A percentile compares a stretch with the other conserved stretches of the same genome.
Evolutionary conservation across 352 stramenopile species (phyloP).

Genomic region (Pythium monospermum): DNA sequence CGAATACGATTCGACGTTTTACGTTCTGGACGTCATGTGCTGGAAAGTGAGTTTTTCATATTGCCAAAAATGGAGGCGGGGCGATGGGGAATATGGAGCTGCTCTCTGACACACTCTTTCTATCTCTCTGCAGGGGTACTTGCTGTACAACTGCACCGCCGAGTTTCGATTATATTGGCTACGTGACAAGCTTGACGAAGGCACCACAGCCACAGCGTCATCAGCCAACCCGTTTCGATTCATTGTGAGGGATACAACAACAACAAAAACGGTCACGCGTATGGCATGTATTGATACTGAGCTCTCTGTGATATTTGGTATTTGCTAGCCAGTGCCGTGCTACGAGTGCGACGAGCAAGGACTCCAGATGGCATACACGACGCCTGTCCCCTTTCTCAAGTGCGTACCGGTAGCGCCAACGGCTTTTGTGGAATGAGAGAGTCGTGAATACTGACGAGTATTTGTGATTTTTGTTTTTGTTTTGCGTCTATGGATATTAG

Average conservation of each 20-base stretch:
- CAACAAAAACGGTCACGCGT: not conserved
- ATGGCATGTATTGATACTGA: not conserved
- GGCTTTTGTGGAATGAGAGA: not conserved
- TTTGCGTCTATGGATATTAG: no score
- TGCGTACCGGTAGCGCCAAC: slow-evolving; percentile 31
- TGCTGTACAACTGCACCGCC: slow-evolving; percentile 91
- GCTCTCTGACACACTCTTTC: no score
- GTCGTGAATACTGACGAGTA: not conserved
- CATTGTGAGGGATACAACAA: slow-evolving; percentile 30
- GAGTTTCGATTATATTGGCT: slow-evolving; percentile 92
- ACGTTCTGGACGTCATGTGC: slow-evolving; percentile 92
- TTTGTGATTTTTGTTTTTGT: not conserved
- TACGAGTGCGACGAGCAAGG: slow-evolving; percentile 81
- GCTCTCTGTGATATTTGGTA: not conserved
- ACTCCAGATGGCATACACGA: slow-evolving; percentile 72
- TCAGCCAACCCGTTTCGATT: slow-evolving; percentile 74
- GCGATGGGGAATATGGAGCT: no score
- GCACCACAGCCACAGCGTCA: slow-evolving; percentile 32
- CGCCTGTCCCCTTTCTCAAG: slow-evolving; percentile 83
- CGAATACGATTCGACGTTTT: slow-evolving; percentile 84
- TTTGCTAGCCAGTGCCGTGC: slow-evolving; percentile 65
- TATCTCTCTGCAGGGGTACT: slow-evolving; percentile 41
- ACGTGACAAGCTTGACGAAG: slow-evolving; percentile 86
- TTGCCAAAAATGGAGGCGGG: not conserved
- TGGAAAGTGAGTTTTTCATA: slow-evolving; percentile 70